These are phyloP conservation scores for Brassica carinata DNA, from an alignment of 345 rosid genomes.

Conservation along the genomic window DNA sequence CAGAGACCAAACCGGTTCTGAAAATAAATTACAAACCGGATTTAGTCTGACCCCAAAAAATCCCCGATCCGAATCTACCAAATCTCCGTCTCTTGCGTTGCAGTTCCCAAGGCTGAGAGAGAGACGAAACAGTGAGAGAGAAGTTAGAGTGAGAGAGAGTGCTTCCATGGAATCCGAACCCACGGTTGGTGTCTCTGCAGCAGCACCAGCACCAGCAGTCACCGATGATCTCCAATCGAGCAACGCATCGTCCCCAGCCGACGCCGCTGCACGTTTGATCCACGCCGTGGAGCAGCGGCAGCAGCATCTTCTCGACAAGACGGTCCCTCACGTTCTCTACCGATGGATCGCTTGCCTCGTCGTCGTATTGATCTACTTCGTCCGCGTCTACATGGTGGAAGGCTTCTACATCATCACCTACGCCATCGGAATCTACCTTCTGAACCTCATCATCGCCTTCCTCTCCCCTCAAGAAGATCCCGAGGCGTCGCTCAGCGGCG, in stretches of 20 bases:
- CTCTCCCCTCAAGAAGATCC: conserved; percentile 96
- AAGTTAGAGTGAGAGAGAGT: background rate
- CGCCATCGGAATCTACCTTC: conserved; percentile 84
- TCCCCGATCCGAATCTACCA: conserved; percentile 23
- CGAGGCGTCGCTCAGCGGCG: conserved; percentile 60
- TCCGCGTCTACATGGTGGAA: conserved; percentile 78
- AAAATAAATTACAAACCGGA: conserved; percentile 9
- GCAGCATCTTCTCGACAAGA: conserved; percentile 73
- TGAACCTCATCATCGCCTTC: conserved; percentile 83
- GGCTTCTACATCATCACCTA: conserved; percentile 93
- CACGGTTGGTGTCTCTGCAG: conserved; percentile 37
- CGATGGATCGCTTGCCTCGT: conserved; percentile 73
- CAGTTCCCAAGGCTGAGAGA: conserved; percentile 10
- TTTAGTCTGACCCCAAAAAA: background rate
- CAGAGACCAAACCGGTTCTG: background rate
- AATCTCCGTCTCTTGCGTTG: conserved; percentile 36
- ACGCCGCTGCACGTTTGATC: conserved; percentile 49
- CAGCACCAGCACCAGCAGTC: background rate
- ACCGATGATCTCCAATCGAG: conserved; percentile 40
- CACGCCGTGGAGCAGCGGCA: conserved; percentile 54
- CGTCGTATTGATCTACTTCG: conserved; percentile 54
- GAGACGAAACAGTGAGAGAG: background rate
- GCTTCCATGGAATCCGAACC: conserved; percentile 46
- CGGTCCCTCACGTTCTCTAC: conserved; percentile 58
- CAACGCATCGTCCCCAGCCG: conserved; percentile 50